A percentile compares a stretch with the other conserved stretches of the same genome.
Conservation (phyloP, 2,329 filamentous ascomycete genomes). For the Epichloe gansuensis region DNA sequence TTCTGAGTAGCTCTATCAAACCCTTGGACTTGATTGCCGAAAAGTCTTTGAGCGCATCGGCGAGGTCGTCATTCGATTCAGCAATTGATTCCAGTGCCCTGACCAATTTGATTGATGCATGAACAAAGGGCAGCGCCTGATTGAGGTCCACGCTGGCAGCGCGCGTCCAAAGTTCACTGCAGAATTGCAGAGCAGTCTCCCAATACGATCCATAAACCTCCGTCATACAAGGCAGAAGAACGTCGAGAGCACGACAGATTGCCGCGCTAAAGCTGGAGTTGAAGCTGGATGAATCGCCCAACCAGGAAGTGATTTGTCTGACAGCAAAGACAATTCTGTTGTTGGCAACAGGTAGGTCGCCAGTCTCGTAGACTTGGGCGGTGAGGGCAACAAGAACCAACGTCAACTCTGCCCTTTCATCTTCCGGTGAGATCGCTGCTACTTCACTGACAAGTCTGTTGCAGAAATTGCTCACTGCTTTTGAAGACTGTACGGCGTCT, state of each 20-base stretch:
- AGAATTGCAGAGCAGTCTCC: slow-evolving; percentile 51
- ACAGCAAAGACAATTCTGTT: slow-evolving; percentile 74
- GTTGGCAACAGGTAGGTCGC: slow-evolving; percentile 43
- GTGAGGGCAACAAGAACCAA: slow-evolving; percentile 44
- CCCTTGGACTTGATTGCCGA: slow-evolving; percentile 42
- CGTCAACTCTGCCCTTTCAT: slow-evolving; percentile 32
- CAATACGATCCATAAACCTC: slow-evolving; percentile 86
- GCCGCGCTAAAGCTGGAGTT: slow-evolving; percentile 34
- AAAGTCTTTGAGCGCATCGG: slow-evolving; percentile 57
- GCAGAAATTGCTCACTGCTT: slow-evolving; percentile 38
- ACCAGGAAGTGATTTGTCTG: slow-evolving; percentile 63
- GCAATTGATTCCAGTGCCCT: slow-evolving; percentile 48
- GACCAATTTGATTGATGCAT: slow-evolving; percentile 63
- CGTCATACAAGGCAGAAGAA: slow-evolving; percentile 59
- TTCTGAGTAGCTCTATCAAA: slow-evolving; percentile 51
- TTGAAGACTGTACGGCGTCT: slow-evolving; percentile 36
- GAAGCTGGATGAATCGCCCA: slow-evolving; percentile 39
- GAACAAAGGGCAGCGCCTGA: slow-evolving; percentile 47
- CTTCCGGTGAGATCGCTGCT: slow-evolving; percentile 32
- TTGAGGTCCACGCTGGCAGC: slow-evolving; percentile 30
- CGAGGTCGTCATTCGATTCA: slow-evolving; percentile 75
- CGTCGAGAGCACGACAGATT: slow-evolving; percentile 43
- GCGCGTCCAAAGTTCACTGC: slow-evolving; percentile 44
- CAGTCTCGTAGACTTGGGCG: slow-evolving; percentile 37
- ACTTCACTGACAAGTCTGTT: slow-evolving; percentile 50